phyloP scores from a whole-genome alignment of 352 stramenopile species.

The Pythium dissimile region DNA sequence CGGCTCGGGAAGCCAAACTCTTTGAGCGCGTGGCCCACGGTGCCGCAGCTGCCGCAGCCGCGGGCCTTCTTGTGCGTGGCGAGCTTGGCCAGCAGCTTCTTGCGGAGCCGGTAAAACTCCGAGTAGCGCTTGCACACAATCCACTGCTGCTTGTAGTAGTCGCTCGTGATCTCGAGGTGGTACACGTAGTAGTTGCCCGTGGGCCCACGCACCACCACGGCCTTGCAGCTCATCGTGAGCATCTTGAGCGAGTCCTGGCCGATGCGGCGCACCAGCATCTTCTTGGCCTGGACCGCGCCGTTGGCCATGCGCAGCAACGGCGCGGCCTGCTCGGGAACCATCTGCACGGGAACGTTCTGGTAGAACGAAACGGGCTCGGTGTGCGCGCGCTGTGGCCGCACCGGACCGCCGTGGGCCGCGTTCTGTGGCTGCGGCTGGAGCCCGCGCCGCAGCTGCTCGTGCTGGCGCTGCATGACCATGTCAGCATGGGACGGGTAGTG shows the following conservation, averaged over 20 bases:
- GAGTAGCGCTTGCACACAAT: slow-evolving; percentile 87
- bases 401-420: too few species aligned
- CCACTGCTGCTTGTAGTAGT: slow-evolving; percentile 89
- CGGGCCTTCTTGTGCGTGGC: slow-evolving; percentile 53
- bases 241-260: slow-evolving; percentile 80
- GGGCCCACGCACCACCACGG: slow-evolving; percentile 69
- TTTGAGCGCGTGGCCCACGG: slow-evolving; percentile 56
- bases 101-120: slow-evolving; percentile 81
- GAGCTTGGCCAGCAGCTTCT: slow-evolving; percentile 59
- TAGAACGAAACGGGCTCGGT: neutral
- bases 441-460: slow-evolving; percentile 46
- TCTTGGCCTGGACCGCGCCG: slow-evolving; percentile 54
- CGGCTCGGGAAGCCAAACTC: slow-evolving; percentile 70
- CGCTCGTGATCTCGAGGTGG: slow-evolving; percentile 83
- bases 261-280: slow-evolving; percentile 63
- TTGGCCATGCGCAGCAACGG: slow-evolving; percentile 10
- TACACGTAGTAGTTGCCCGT: slow-evolving; percentile 84
- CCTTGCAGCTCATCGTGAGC: slow-evolving; percentile 61
- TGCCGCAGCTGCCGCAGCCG: slow-evolving; percentile 47
- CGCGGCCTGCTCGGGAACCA: slow-evolving; percentile 43
- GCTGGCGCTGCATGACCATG: slow-evolving; percentile 28
- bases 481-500: slow-evolving; percentile 20
- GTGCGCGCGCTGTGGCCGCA: neutral
- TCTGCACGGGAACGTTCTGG: slow-evolving; percentile 40
- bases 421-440: slow-evolving; percentile 39